Conservation (phyloP, 192 early-diverging fungal genomes). For the Backusella sp. region DNA sequence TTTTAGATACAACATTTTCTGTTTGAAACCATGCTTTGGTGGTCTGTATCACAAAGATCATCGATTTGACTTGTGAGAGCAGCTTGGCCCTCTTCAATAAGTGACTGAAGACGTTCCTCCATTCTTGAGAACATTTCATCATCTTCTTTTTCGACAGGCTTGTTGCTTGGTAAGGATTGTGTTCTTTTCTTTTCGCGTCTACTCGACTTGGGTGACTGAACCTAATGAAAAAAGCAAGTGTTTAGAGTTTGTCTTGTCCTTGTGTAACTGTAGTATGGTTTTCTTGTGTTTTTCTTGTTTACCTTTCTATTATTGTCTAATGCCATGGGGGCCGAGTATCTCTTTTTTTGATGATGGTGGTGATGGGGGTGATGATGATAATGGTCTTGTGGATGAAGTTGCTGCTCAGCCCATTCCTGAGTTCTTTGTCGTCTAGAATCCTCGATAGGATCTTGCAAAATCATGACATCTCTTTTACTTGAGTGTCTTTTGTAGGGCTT, state of each 20-base stretch:
- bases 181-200: slow-evolving; percentile 4
- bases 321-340: neutral
- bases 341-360: slow-evolving; percentile 1
- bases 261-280: neutral
- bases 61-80: slow-evolving; percentile 13
- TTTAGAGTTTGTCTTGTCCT: neutral
- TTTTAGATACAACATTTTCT: neutral
- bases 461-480: neutral
- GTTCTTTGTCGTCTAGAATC: slow-evolving; percentile 15
- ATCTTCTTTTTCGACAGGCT: slow-evolving; percentile 10
- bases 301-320: slow-evolving; percentile 5
- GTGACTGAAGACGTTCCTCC: slow-evolving; percentile 13
- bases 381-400: neutral
- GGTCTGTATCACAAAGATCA: neutral
- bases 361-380: neutral
- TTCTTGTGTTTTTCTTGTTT: neutral
- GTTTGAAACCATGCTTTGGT: slow-evolving; percentile 3
- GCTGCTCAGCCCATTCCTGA: slow-evolving; percentile 18
- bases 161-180: neutral
- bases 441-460: neutral
- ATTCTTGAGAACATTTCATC: slow-evolving; percentile 13
- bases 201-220: slow-evolving; percentile 1
- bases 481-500: neutral
- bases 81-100: slow-evolving; percentile 18
- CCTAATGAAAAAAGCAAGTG: neutral